Percentiles rank a stretch among this genome's conserved stretches.
These are phyloP conservation scores for Epithele typhae DNA, from an alignment of 768 basidiomycete genomes.

Conservation along the genomic window DNA sequence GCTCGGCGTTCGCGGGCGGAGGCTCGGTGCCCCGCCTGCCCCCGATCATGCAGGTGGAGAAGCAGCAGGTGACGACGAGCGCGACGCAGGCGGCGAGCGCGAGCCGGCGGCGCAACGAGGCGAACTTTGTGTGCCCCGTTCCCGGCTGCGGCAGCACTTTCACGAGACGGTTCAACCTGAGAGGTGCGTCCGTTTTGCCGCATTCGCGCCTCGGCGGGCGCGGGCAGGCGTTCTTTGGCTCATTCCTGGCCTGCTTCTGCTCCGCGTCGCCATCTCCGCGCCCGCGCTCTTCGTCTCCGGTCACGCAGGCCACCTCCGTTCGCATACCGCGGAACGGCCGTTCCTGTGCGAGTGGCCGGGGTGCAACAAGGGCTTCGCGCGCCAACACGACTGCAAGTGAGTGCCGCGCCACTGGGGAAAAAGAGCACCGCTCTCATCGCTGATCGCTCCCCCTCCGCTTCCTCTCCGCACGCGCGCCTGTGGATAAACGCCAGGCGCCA, in stretches of 20 bases:
- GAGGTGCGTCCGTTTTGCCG: conserved; percentile 45
- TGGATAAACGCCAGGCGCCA: conserved; percentile 56
- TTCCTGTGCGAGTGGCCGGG: conserved; percentile 93
- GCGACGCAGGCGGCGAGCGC: conserved; percentile 92
- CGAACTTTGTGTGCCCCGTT: conserved; percentile 63
- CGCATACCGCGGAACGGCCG: conserved; percentile 93
- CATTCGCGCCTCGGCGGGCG: no score
- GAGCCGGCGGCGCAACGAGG: conserved; percentile 84
- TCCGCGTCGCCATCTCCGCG: neutral
- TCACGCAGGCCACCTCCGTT: conserved; percentile 77
- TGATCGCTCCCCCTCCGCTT: conserved; percentile 1
- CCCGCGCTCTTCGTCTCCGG: conserved; percentile 6
- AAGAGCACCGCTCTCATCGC: conserved; percentile 3
- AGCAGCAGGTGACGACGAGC: conserved; percentile 91
- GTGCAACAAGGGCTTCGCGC: conserved; percentile 91
- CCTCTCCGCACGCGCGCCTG: no score
- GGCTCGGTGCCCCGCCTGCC: conserved; percentile 51
- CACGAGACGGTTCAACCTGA: conserved; percentile 84
- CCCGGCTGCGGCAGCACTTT: conserved; percentile 36
- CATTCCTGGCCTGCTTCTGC: neutral
- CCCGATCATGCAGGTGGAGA: conserved; percentile 87
- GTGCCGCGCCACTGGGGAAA: conserved; percentile 28
- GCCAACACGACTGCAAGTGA: conserved; percentile 96
- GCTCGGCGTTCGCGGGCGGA: conserved; percentile 5
- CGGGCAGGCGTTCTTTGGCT: no score